Evolutionary conservation across 176 grass and related monocot genomes (phyloP).

Genomic region (Dactylis glomerata): DNA sequence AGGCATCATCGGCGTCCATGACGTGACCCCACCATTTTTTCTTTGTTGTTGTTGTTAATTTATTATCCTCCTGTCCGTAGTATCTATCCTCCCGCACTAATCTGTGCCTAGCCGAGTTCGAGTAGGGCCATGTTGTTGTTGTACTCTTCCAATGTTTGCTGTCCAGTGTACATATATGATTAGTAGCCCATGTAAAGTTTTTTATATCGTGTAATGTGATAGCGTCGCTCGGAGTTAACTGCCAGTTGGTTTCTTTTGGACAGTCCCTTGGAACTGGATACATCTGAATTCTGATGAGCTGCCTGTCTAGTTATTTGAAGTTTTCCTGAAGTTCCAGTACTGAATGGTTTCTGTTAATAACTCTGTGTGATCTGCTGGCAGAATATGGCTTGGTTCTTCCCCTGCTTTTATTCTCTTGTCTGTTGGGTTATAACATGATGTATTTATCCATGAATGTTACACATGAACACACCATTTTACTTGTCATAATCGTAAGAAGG

Average conservation of each 20-base stretch:
- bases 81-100: constrained; percentile 31
- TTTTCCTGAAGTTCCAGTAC: background rate
- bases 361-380: background rate
- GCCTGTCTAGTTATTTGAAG: constrained; percentile 2
- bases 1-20: background rate
- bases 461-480: no score
- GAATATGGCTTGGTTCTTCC: background rate
- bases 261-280: constrained; percentile 20
- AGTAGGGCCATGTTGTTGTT: constrained; percentile 26
- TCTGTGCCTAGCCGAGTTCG: constrained; percentile 18
- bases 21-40: constrained; percentile 29
- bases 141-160: background rate
- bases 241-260: background rate
- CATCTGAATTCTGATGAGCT: background rate
- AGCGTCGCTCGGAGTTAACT: constrained; percentile 29
- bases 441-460: no score
- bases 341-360: background rate
- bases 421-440: background rate
- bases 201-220: constrained; percentile 34
- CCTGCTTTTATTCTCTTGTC: background rate
- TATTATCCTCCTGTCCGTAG: constrained; percentile 18
- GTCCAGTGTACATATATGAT: constrained; percentile 47
- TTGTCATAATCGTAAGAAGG: no score
- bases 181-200: constrained; percentile 39
- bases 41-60: constrained; percentile 35